A percentile compares a stretch with the other conserved stretches of the same genome.
Conservation (phyloP, 2,329 filamentous ascomycete species). For the Lachnellula subtilissima region DNA sequence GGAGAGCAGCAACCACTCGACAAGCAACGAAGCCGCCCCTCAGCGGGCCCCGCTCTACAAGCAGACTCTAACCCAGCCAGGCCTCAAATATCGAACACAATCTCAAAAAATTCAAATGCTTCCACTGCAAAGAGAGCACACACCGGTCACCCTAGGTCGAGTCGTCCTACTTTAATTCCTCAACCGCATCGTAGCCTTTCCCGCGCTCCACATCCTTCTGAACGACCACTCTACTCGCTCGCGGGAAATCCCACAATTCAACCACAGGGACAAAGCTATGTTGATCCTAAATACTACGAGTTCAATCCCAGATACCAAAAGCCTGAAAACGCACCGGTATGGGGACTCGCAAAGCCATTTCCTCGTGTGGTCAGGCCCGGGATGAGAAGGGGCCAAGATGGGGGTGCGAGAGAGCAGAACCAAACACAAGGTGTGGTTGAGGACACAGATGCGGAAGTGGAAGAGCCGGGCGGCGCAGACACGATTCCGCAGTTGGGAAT, state of each 20-base stretch:
- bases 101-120: too few species aligned
- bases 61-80: too few species aligned
- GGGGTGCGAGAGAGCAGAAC: background rate
- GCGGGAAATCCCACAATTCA: background rate
- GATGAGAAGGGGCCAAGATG: constrained; percentile 3
- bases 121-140: too few species aligned
- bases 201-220: background rate
- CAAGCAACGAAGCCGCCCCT: too few species aligned
- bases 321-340: constrained; percentile 12
- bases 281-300: constrained; percentile 15
- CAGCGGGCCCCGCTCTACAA: too few species aligned
- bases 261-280: constrained; percentile 1
- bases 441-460: constrained; percentile 4
- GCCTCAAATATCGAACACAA: too few species aligned
- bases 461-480: constrained; percentile 6
- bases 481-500: constrained; percentile 13
- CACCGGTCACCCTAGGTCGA: too few species aligned
- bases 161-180: background rate
- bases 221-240: constrained; percentile 3
- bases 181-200: background rate
- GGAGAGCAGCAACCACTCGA: too few species aligned
- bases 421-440: constrained; percentile 5
- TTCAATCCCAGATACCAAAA: constrained; percentile 15
- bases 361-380: constrained; percentile 16
- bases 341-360: constrained; percentile 16